phyloP scores from a whole-genome alignment of 257 asterid species.

The Solanum sparsipilum region DNA sequence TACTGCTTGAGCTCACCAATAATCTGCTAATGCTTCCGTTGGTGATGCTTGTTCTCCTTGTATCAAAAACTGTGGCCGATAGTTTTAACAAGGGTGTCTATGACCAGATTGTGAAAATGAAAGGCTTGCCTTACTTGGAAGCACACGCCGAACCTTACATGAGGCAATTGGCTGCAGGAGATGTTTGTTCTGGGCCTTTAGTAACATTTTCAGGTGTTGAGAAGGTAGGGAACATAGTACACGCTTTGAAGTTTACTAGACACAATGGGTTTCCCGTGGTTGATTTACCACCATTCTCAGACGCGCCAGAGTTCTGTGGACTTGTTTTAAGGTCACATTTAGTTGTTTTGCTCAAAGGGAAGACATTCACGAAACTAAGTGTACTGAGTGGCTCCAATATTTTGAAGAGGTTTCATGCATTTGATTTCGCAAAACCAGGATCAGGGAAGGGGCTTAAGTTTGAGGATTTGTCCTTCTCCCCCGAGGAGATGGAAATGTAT shows the following conservation, averaged over 20 bases:
- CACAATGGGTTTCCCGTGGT: constrained; percentile 90
- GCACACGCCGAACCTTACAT: constrained; percentile 92
- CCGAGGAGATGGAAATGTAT: constrained; percentile 88
- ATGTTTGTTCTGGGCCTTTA: constrained; percentile 89
- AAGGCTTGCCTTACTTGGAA: constrained; percentile 91
- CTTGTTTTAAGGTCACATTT: constrained; percentile 81
- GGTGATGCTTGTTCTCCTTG: constrained; percentile 83
- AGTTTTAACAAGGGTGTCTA: constrained; percentile 76
- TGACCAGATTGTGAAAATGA: constrained; percentile 88
- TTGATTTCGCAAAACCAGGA: constrained; percentile 89
- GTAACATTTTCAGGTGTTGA: constrained; percentile 64
- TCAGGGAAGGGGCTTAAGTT: constrained; percentile 81
- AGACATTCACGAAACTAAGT: constrained; percentile 44
- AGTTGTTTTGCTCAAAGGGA: constrained; percentile 58
- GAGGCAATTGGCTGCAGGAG: constrained; percentile 76
- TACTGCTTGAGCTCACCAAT: constrained; percentile 84
- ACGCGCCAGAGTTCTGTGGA: constrained; percentile 78
- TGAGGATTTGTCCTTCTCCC: constrained; percentile 55
- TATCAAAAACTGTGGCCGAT: constrained; percentile 90
- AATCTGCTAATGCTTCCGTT: constrained; percentile 83
- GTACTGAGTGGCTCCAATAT: constrained; percentile 34
- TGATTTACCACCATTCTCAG: constrained; percentile 79
- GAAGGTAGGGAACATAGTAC: constrained; percentile 63
- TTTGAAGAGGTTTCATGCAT: constrained; percentile 42
- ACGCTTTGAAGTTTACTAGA: constrained; percentile 44